Conservation (phyloP, 768 basidiomycete species). For the Agaricus bisporus region DNA sequence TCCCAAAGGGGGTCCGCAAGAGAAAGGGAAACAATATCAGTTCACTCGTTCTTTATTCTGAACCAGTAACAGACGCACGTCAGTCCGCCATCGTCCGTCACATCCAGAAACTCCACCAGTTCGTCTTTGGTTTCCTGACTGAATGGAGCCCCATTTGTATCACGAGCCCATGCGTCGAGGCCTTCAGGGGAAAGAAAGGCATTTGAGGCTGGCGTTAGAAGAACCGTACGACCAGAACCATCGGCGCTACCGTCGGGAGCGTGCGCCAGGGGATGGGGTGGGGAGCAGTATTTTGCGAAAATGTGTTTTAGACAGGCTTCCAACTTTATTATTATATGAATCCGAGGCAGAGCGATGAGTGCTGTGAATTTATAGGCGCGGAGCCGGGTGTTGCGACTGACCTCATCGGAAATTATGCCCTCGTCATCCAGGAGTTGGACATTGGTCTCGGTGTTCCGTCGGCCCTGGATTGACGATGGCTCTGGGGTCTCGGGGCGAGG, state of each 20-base stretch:
- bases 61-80: conserved; percentile 46
- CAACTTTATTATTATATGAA: conserved; percentile 33
- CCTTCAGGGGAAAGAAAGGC: conserved; percentile 56
- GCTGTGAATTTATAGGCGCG: background rate
- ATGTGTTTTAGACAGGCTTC: conserved; percentile 70
- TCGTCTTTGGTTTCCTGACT: conserved; percentile 74
- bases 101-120: conserved; percentile 68
- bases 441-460: conserved; percentile 37
- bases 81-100: conserved; percentile 61
- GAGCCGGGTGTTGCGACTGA: conserved; percentile 18
- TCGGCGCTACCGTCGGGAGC: conserved; percentile 4
- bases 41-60: background rate
- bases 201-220: conserved; percentile 44
- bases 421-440: conserved; percentile 65
- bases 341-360: background rate
- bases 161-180: conserved; percentile 69
- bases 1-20: conserved; percentile 1
- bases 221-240: conserved; percentile 9
- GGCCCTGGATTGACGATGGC: conserved; percentile 52
- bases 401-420: conserved; percentile 61
- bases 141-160: conserved; percentile 82
- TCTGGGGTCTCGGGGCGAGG: conserved; percentile 59
- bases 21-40: background rate
- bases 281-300: conserved; percentile 72
- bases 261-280: conserved; percentile 20